A percentile compares a stretch with the other conserved stretches of the same genome.
phyloP scores from a whole-genome alignment of 2,329 filamentous ascomycete genomes.

The Colletotrichum agaves region DNA sequence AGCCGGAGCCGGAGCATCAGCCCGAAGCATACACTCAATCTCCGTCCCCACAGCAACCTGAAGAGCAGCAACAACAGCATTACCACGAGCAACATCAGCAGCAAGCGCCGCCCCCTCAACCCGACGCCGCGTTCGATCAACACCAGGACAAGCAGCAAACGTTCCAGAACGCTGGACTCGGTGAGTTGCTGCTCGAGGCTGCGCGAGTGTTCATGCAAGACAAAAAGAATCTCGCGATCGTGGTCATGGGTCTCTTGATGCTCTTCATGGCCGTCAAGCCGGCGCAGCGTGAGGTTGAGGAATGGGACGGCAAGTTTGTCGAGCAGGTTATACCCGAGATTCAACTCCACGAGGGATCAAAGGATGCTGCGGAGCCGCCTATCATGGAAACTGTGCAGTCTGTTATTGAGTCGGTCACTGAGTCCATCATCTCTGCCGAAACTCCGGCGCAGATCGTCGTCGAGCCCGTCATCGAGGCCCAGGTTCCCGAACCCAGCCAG shows the following conservation, averaged over 20 bases:
- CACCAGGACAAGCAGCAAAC: constrained; percentile 30
- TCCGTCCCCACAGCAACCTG: constrained; percentile 1
- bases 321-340: constrained; percentile 37
- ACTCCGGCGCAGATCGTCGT: background rate
- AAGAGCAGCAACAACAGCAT: constrained; percentile 14
- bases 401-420: background rate
- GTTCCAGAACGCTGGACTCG: constrained; percentile 59
- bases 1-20: constrained; percentile 27
- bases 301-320: constrained; percentile 39
- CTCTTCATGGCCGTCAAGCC: constrained; percentile 56
- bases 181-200: constrained; percentile 65
- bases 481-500: background rate
- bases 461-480: background rate
- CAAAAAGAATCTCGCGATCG: constrained; percentile 69
- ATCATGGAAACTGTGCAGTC: constrained; percentile 19
- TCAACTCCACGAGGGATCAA: constrained; percentile 6
- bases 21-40: constrained; percentile 1
- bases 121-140: constrained; percentile 45
- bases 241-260: constrained; percentile 63
- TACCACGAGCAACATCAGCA: constrained; percentile 40
- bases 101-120: constrained; percentile 41
- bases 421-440: background rate
- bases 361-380: background rate
- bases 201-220: constrained; percentile 65
- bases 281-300: constrained; percentile 41